phyloP scores from a whole-genome alignment of 2,329 filamentous ascomycete species.

The Neoascochyta sp. region DNA sequence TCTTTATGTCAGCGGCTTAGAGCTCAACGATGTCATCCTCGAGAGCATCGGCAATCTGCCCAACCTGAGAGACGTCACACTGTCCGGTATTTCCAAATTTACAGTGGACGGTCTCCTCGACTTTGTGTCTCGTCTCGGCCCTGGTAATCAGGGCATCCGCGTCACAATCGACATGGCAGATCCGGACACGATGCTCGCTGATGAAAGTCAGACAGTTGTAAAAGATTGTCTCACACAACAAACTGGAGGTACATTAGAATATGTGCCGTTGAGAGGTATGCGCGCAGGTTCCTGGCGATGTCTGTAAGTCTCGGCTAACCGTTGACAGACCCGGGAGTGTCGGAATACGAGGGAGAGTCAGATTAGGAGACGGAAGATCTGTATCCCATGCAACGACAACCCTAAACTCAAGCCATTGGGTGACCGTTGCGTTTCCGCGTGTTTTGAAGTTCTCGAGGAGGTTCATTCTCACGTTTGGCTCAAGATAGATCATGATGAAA shows the following conservation, averaged over 20 bases:
- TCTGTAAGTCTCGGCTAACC: constrained; percentile 3
- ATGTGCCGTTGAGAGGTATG: constrained; percentile 44
- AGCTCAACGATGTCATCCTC: constrained; percentile 50
- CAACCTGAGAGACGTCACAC: constrained; percentile 51
- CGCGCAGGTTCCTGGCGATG: too few species aligned
- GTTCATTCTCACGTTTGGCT: too few species aligned
- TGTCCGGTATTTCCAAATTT: constrained; percentile 56
- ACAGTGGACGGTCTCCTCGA: constrained; percentile 49
- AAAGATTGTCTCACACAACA: constrained; percentile 39
- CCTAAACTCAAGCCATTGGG: too few species aligned
- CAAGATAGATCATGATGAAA: too few species aligned
- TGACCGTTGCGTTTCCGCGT: too few species aligned
- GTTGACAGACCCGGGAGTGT: constrained; percentile 43
- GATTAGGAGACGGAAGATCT: too few species aligned
- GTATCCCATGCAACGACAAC: too few species aligned
- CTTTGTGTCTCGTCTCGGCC: constrained; percentile 42
- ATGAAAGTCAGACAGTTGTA: constrained; percentile 40
- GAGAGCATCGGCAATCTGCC: constrained; percentile 44
- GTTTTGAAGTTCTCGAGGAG: too few species aligned
- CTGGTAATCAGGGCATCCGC: constrained; percentile 42
- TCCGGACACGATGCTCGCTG: constrained; percentile 40
- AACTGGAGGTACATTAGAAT: constrained; percentile 45
- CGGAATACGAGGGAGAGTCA: constrained; percentile 46
- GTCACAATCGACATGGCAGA: constrained; percentile 47
- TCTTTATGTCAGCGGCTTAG: constrained; percentile 55